Percentiles rank a stretch among this genome's conserved stretches.
Evolutionary conservation across 2,329 filamentous ascomycete genomes (phyloP).

Genomic region (Claviceps africana): DNA sequence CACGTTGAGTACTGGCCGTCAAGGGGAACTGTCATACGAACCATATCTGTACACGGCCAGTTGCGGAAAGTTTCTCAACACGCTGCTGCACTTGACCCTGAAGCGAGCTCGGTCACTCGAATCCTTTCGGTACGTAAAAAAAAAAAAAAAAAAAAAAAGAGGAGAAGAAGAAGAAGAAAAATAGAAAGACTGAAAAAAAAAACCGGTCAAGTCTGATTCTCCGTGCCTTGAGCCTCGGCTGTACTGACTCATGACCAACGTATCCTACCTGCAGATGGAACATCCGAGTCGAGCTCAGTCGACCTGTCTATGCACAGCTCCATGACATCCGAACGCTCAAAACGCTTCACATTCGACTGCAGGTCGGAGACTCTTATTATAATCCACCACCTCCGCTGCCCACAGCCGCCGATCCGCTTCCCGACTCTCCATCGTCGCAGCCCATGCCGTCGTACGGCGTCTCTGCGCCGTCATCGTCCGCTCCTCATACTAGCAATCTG

Average conservation of each 20-base stretch:
- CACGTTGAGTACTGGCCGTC: conserved; percentile 35
- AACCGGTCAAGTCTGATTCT: neutral
- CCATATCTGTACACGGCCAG: conserved; percentile 39
- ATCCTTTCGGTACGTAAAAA: conserved; percentile 33
- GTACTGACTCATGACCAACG: conserved; percentile 2
- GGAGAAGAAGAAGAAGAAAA: neutral
- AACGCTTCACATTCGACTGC: conserved; percentile 43
- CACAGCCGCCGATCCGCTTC: conserved; percentile 12
- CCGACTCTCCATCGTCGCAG: conserved; percentile 18
- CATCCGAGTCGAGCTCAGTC: conserved; percentile 47
- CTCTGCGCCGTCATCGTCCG: conserved; percentile 10
- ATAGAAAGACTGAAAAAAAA: too few relatives aligned
- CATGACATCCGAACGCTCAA: conserved; percentile 39
- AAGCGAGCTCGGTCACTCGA: conserved; percentile 42
- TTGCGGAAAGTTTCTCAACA: conserved; percentile 52
- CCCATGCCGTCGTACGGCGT: too few relatives aligned
- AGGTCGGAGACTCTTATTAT: conserved; percentile 42
- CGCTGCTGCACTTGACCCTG: conserved; percentile 41
- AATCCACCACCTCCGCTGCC: conserved; percentile 34
- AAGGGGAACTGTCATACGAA: conserved; percentile 39
- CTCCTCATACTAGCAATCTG: conserved; percentile 8
- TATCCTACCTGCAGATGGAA: conserved; percentile 36
- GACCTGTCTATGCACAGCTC: conserved; percentile 41
- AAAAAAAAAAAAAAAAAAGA: neutral
- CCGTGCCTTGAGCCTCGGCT: neutral